Conservation (phyloP, 345 rosid genomes). For the Nephelium lappaceum region DNA sequence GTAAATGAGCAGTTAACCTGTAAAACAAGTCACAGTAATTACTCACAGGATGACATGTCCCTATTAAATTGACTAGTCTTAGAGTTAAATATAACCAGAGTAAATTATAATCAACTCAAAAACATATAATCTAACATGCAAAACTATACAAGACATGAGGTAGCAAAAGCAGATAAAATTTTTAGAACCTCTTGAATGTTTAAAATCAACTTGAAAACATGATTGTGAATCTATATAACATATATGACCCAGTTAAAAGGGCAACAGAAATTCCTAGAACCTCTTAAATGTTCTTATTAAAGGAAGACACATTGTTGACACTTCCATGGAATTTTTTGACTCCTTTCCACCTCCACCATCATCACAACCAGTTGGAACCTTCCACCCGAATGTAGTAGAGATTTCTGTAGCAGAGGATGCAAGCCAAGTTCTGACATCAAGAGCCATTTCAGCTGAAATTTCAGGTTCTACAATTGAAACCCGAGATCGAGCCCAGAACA, state of each 20-base stretch:
- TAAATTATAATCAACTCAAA: not conserved
- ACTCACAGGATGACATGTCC: not conserved
- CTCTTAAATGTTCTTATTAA: constrained; percentile 77
- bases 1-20: constrained; percentile 81
- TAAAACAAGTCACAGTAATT: constrained; percentile 23
- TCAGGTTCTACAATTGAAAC: constrained; percentile 83
- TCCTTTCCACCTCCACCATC: constrained; percentile 82
- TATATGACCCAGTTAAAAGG: not conserved
- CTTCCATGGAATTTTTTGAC: constrained; percentile 81
- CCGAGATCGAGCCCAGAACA: constrained; percentile 91
- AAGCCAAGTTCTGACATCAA: constrained; percentile 73
- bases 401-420: constrained; percentile 67
- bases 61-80: not conserved
- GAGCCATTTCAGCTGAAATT: constrained; percentile 57
- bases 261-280: constrained; percentile 34
- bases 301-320: constrained; percentile 68
- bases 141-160: constrained; percentile 20
- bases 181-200: constrained; percentile 71
- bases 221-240: not conserved
- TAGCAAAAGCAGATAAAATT: constrained; percentile 9
- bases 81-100: not conserved
- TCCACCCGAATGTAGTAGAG: constrained; percentile 85
- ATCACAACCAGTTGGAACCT: constrained; percentile 87
- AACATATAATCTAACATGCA: constrained; percentile 16
- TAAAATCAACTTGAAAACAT: not conserved